A percentile compares a stretch with the other conserved stretches of the same genome.
Conservation (phyloP, 2,329 filamentous ascomycete genomes). For the Botrytis tulipae region DNA sequence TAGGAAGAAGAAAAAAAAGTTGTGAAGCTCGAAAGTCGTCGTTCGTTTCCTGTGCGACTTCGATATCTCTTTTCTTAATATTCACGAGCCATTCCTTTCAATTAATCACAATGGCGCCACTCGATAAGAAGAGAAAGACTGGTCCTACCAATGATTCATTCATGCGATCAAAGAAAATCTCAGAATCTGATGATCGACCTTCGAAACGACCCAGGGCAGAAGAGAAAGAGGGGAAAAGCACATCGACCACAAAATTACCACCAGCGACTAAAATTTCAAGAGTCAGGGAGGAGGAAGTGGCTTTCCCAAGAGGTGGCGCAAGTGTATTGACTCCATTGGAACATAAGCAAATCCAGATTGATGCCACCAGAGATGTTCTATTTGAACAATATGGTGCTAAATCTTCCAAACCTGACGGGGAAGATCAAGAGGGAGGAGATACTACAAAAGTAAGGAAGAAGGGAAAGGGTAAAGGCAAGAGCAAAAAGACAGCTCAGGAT, state of each 20-base stretch:
- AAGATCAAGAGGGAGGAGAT: conserved; percentile 34
- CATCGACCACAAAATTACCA: conserved; percentile 26
- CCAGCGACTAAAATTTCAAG: conserved; percentile 40
- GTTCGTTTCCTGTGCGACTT: conserved; percentile 1
- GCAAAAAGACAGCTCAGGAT: conserved; percentile 51
- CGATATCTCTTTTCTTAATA: conserved; percentile 13
- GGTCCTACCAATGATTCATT: conserved; percentile 39
- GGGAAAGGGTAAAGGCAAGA: conserved; percentile 56
- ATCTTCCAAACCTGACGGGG: conserved; percentile 42
- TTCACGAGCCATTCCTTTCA: not conserved
- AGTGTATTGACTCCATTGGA: conserved; percentile 90
- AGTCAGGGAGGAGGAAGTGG: conserved; percentile 75
- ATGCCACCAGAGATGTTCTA: conserved; percentile 87
- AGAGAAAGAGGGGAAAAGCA: conserved; percentile 30
- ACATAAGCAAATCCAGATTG: conserved; percentile 92
- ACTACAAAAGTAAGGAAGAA: conserved; percentile 31
- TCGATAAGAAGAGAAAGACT: conserved; percentile 38
- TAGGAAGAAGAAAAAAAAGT: conserved; percentile 23
- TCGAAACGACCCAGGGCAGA: conserved; percentile 35
- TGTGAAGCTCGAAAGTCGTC: conserved; percentile 14
- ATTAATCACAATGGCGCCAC: conserved; percentile 35
- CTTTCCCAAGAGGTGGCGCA: conserved; percentile 90
- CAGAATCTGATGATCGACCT: conserved; percentile 32
- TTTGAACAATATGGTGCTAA: conserved; percentile 74
- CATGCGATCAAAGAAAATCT: conserved; percentile 34